A percentile compares a stretch with the other conserved stretches of the same genome.
These are phyloP conservation scores for Peronospora belbahrii DNA, from an alignment of 352 stramenopile genomes.

Conservation along the genomic window DNA sequence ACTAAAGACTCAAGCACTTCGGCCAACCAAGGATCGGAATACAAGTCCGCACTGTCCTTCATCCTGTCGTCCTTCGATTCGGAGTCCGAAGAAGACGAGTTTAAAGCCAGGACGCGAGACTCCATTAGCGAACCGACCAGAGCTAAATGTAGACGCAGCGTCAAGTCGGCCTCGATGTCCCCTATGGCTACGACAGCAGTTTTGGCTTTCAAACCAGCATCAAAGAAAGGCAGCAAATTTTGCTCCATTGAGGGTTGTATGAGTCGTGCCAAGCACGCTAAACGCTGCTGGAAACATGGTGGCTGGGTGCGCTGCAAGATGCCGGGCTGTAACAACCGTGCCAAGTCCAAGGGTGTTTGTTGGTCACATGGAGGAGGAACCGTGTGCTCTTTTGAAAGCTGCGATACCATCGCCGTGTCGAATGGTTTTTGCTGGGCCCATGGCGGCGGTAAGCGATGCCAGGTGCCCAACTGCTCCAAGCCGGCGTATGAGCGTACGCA, in stretches of 20 bases:
- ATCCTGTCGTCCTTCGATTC: constrained; percentile 30
- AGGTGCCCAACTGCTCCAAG: constrained; percentile 35
- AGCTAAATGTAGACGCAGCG: constrained; percentile 17
- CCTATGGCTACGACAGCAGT: not conserved
- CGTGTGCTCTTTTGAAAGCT: constrained; percentile 35
- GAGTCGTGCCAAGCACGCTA: constrained; percentile 43
- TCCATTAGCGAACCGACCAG: constrained; percentile 9
- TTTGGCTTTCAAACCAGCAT: not conserved
- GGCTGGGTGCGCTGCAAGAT: constrained; percentile 54
- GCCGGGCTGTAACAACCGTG: constrained; percentile 48
- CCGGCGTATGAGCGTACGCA: constrained; percentile 55
- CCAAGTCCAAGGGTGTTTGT: constrained; percentile 59
- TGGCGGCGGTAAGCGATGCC: constrained; percentile 35
- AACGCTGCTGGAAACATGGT: constrained; percentile 54
- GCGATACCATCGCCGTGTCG: constrained; percentile 51
- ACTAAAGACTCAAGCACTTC: constrained; percentile 8
- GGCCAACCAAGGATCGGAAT: constrained; percentile 5
- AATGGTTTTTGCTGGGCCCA: constrained; percentile 45
- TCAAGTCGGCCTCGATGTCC: not conserved
- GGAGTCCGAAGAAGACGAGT: constrained; percentile 12
- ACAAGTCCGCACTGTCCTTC: constrained; percentile 30
- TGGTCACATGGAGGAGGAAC: constrained; percentile 58
- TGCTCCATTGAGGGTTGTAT: constrained; percentile 42
- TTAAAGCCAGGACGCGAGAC: constrained; percentile 13
- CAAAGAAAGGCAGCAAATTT: constrained; percentile 51